Conservation (phyloP, 306 rosid species). For the Vigna radiata region DNA sequence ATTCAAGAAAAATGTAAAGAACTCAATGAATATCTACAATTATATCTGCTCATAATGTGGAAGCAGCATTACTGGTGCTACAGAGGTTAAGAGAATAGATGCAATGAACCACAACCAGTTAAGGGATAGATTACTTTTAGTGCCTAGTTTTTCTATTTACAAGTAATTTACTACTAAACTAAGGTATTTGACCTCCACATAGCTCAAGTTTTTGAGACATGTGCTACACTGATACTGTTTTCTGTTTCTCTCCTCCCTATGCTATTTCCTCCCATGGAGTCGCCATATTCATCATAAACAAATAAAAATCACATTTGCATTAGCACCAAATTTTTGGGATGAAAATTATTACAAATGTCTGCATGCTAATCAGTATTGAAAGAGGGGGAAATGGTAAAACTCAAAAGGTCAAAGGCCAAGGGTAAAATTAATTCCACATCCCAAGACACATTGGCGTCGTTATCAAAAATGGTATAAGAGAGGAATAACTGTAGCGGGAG, state of each 20-base stretch:
- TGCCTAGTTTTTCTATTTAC: neutral
- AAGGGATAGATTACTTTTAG: neutral
- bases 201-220: neutral
- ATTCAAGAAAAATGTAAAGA: neutral
- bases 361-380: neutral
- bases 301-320: neutral
- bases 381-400: neutral
- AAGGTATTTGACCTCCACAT: neutral
- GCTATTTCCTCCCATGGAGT: neutral
- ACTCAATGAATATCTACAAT: neutral
- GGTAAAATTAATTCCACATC: neutral
- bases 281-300: neutral
- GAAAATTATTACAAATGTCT: neutral
- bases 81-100: neutral
- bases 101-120: neutral
- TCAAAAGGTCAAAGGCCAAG: neutral
- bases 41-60: neutral
- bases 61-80: slow-evolving; percentile 2
- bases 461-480: too few species aligned
- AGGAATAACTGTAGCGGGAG: too few species aligned
- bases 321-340: neutral
- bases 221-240: neutral
- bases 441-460: neutral
- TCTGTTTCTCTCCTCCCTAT: neutral
- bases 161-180: neutral